Percentiles rank a stretch among this genome's conserved stretches.
These are phyloP conservation scores for Yamadazyma taylorii DNA, from an alignment of 1,139 yeast genomes.

Conservation along the genomic window DNA sequence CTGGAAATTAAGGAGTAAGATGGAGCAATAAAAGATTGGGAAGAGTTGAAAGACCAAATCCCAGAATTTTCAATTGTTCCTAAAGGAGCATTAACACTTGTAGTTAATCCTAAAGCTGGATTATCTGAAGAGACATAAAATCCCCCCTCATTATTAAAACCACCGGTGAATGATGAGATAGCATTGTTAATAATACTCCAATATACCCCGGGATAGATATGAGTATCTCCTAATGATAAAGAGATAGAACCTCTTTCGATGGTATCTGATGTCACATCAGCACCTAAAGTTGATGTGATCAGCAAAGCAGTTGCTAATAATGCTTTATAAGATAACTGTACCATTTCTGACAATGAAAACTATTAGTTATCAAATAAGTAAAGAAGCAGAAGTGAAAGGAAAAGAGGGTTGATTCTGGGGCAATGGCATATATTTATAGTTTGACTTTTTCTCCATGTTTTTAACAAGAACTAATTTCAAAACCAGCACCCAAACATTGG, in stretches of 20 bases:
- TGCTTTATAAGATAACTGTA: background rate
- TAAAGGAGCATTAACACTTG: slow-evolving; percentile 4
- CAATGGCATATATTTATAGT: too few relatives aligned
- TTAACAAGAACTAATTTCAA: too few relatives aligned
- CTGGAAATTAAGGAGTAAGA: slow-evolving; percentile 20
- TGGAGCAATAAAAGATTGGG: slow-evolving; percentile 17
- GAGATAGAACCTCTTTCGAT: slow-evolving; percentile 17
- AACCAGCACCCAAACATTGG: too few relatives aligned
- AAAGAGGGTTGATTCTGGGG: too few relatives aligned
- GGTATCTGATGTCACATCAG: slow-evolving; percentile 9
- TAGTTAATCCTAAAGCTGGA: slow-evolving; percentile 7
- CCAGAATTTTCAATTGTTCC: slow-evolving; percentile 22
- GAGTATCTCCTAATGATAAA: slow-evolving; percentile 7
- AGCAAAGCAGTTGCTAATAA: background rate
- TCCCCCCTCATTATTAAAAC: slow-evolving; percentile 23
- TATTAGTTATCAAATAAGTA: too few relatives aligned
- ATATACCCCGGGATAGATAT: slow-evolving; percentile 21
- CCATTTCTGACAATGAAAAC: background rate
- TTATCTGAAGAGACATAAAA: slow-evolving; percentile 19
- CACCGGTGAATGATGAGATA: slow-evolving; percentile 22
- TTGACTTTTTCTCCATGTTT: too few relatives aligned
- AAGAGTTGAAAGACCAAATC: slow-evolving; percentile 21
- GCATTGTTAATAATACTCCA: slow-evolving; percentile 32
- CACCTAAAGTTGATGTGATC: slow-evolving; percentile 2
- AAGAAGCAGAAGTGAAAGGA: too few relatives aligned